Evolutionary conservation across 1,139 yeast species (phyloP), one percentile per base, ranked within the genome.

Genomic region (Taphrina betulina): DNA sequence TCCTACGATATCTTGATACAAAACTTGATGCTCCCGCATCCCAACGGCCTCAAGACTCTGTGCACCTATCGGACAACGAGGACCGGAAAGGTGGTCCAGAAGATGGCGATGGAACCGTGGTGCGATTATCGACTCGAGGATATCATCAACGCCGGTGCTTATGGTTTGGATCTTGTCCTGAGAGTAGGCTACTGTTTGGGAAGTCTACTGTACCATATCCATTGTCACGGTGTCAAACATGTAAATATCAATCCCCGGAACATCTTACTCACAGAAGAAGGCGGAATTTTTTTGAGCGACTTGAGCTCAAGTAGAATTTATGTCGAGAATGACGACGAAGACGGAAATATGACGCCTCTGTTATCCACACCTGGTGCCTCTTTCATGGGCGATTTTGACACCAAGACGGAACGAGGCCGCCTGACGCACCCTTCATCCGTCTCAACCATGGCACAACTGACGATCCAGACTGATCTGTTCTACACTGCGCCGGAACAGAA

Each of bases 91-190:
- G 28, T 50, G 7, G 54, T 50, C 7, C 54, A 50, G 37, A 50
- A 50, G 40, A 50, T 50, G 54, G 54, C 54, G 12, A 38, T 50
- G 45, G 54, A 50, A 26, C 54, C 54, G 14, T 50, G 54, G 54
- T 50, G 54, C 33, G 54, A 50, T 24, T 50, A 50, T 16, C 38
- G 54, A 16, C 46, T 50, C 7, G 44, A 50, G 17, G 54, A 50
- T 24, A 46, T 50, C 19, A 50, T 50, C 31, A 40, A 45, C 14
- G 54, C 54, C 24, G 54, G 54, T 10, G 54, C 54, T 5, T 50
- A 50, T 19, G 54, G 54, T 12, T 35, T 50, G 16, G 46, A 50
- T 28, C 19, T 50, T 26, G 54, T 50, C 12, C 29, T 50, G 14
- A 41, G 54, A 7, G 54, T 50, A 3, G 54, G 54, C n/a, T 50